phyloP scores from a whole-genome alignment of 805 yeast species.

The Isabelozyma heimii region DNA sequence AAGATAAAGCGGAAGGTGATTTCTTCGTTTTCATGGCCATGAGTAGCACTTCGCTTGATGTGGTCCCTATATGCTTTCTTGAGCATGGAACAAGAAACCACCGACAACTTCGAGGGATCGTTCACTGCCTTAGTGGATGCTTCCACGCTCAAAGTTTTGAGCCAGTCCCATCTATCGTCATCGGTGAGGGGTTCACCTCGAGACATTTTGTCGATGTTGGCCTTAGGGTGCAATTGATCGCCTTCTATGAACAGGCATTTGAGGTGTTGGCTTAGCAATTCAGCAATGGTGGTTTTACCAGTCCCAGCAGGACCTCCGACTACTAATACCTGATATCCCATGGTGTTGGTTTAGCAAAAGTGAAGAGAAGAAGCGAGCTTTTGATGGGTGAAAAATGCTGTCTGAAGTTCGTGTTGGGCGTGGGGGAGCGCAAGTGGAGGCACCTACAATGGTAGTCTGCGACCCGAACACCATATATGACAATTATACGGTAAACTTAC shows the following conservation, averaged over 20 bases:
- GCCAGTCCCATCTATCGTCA: conserved; percentile 93
- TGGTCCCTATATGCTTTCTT: conserved; percentile 70
- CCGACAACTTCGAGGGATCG: conserved; percentile 25
- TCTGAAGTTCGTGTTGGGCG: neutral
- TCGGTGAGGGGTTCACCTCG: conserved; percentile 78
- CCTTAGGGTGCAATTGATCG: conserved; percentile 69
- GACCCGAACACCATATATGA: too few relatives aligned
- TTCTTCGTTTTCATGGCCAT: conserved; percentile 9
- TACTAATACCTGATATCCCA: conserved; percentile 41
- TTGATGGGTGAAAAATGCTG: too few relatives aligned
- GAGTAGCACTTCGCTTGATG: conserved; percentile 40
- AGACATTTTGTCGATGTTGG: conserved; percentile 80
- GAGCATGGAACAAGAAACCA: conserved; percentile 84
- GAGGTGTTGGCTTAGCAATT: conserved; percentile 43
- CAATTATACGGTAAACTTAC: too few relatives aligned
- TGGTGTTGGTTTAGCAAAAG: neutral
- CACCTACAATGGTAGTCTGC: too few relatives aligned
- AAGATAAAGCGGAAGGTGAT: conserved; percentile 60
- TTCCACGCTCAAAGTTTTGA: conserved; percentile 45
- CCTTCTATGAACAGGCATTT: conserved; percentile 75
- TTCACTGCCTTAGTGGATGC: conserved; percentile 39
- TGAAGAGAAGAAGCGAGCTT: neutral
- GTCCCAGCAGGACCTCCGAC: conserved; percentile 97
- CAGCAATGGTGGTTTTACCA: conserved; percentile 84
- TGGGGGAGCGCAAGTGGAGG: neutral